A percentile compares a stretch with the other conserved stretches of the same genome.
Evolutionary conservation across 495 filamentous ascomycete genomes (phyloP).

Genomic region (Neurospora sp.): DNA sequence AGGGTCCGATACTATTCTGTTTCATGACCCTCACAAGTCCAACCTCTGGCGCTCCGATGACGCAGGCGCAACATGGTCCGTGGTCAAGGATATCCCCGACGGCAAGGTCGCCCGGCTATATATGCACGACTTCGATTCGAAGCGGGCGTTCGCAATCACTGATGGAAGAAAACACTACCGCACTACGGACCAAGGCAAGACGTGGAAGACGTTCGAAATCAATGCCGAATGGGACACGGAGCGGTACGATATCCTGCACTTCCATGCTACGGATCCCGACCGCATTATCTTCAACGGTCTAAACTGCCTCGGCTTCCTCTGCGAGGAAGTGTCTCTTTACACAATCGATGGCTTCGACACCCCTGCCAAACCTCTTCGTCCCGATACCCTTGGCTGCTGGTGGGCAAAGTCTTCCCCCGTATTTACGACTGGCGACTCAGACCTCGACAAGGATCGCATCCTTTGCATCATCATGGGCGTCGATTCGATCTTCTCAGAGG

Average conservation of each 20-base stretch:
- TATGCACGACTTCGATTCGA: constrained; percentile 66
- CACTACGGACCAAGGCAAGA: constrained; percentile 68
- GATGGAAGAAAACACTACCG: constrained; percentile 58
- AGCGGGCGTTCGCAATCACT: constrained; percentile 70
- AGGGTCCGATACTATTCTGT: constrained; percentile 66
- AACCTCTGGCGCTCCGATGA: constrained; percentile 64
- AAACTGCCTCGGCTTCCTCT: constrained; percentile 50
- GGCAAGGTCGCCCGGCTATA: constrained; percentile 49
- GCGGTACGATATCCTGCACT: constrained; percentile 47
- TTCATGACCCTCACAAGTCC: constrained; percentile 44
- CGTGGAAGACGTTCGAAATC: constrained; percentile 64
- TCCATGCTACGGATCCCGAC: constrained; percentile 70
- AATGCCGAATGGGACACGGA: constrained; percentile 34
- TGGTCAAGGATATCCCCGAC: constrained; percentile 51
- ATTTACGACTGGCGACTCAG: constrained; percentile 55
- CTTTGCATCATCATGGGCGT: constrained; percentile 69
- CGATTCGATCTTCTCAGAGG: constrained; percentile 47
- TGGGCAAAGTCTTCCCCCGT: constrained; percentile 70
- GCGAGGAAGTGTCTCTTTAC: constrained; percentile 55
- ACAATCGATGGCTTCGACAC: constrained; percentile 75
- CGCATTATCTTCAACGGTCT: constrained; percentile 74
- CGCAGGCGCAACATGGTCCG: constrained; percentile 65
- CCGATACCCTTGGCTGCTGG: constrained; percentile 59
- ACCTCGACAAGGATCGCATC: constrained; percentile 52
- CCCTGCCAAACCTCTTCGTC: constrained; percentile 48